Base-by-base conservation (phyloP, 148 eudicot genomes). In the Mesembryanthemum crystallinum region DNA sequence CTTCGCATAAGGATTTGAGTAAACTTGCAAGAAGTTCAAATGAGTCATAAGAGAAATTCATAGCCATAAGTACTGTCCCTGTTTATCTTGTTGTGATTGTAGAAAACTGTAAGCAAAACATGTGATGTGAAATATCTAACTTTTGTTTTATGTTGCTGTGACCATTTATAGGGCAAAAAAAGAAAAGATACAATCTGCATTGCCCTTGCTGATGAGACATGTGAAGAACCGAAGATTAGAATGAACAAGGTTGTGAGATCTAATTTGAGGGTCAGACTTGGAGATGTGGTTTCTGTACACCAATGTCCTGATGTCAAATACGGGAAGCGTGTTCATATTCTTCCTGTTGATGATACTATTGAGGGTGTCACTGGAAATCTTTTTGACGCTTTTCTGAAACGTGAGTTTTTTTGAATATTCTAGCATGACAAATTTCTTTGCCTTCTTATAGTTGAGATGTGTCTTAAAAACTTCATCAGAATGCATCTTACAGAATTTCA, bases 161-260 rank as follows among this genome's bases (percentile, higher is more conserved):
- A 57, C 45, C 23, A n/a, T n/a, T 1, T 73, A 18, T 68, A 92
- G 97, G 97, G 97, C 1, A 92, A 92, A 90, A 92, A 92, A 83
- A 83, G 97, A 77, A 92, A 87, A 79, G 97, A 92, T 55, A 92
- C 97, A n/a, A 83, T 92, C 66, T 90, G 92, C 82, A 92, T 92
- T 72, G 97, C 97, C 67, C 94, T 92, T 69, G 95, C 92, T 76
- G 97, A 92, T 69, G 95, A 92, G n/a, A 87, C 89, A 4, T 90
- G 94, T 76, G 97, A 92, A 73, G 91, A 85, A 45, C 91, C 90
- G 32, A 92, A 90, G 85, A 87, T 90, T 30, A 79, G 95, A 85
- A 82, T 92, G 88, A 92, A 92, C 82, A 92, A 92, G 85, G 92
- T 92, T 78, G 91, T 92, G 30, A 85, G 97, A 72, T 82, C 82